Conservation (phyloP, 2,329 filamentous ascomycete species). For the Calonectria leucothoes region DNA sequence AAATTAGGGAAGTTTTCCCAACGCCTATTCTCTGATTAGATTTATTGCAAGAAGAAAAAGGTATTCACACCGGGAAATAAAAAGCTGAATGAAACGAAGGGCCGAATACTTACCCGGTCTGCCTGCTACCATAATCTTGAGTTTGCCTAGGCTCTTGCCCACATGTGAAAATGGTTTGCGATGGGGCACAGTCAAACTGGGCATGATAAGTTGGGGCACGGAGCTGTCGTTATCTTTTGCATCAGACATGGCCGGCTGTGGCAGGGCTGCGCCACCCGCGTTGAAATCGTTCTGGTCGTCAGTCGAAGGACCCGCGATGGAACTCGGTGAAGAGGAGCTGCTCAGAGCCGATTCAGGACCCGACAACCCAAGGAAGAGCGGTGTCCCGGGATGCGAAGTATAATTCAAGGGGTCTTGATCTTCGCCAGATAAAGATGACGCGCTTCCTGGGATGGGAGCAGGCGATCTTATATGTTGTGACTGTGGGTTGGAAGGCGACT, state of each 20-base stretch:
- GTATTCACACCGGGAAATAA: not conserved
- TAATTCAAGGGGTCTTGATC: constrained; percentile 33
- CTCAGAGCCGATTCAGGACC: constrained; percentile 53
- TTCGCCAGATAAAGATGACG: constrained; percentile 29
- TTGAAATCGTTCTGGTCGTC: constrained; percentile 43
- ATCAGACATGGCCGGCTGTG: constrained; percentile 29
- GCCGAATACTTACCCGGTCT: constrained; percentile 68
- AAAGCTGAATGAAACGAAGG: not conserved
- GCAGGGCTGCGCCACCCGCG: constrained; percentile 28
- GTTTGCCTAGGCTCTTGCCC: constrained; percentile 83
- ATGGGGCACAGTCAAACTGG: constrained; percentile 90
- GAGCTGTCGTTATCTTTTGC: constrained; percentile 33
- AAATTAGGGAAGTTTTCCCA: constrained; percentile 91
- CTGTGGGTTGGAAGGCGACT: constrained; percentile 32
- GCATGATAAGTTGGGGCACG: constrained; percentile 93
- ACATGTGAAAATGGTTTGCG: constrained; percentile 90
- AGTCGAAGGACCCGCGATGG: constrained; percentile 58
- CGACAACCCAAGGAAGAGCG: constrained; percentile 40
- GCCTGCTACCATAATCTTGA: constrained; percentile 91
- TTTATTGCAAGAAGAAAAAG: too few relatives aligned
- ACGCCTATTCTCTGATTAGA: constrained; percentile 63
- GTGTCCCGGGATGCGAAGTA: constrained; percentile 41
- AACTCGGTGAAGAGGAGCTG: constrained; percentile 64
- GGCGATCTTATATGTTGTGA: constrained; percentile 23
- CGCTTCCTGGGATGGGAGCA: constrained; percentile 24